Percentiles rank a stretch among this genome's conserved stretches.
Evolutionary conservation across 805 yeast genomes (phyloP).

Genomic region (Yarrowia sp.): DNA sequence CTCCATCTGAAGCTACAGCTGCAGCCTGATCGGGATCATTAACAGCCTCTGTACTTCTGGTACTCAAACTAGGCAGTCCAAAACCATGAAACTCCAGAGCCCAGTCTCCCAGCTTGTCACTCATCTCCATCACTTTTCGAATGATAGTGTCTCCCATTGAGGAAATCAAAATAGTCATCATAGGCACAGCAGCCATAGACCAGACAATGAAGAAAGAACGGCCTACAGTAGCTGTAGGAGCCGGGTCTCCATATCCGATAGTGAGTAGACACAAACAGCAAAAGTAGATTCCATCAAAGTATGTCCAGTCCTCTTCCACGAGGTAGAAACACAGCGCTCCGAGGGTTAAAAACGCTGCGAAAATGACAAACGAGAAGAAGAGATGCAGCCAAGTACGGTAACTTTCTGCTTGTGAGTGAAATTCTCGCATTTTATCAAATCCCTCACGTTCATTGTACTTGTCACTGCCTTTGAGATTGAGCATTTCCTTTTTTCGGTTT

Average conservation of each 20-base stretch:
- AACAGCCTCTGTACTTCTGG: not conserved
- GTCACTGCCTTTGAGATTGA: constrained; percentile 21
- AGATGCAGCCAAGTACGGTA: constrained; percentile 32
- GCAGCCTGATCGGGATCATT: not conserved
- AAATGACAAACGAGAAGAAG: constrained; percentile 47
- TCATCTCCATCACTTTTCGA: constrained; percentile 27
- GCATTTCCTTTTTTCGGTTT: constrained; percentile 43
- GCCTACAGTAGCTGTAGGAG: constrained; percentile 64
- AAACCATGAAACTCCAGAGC: constrained; percentile 22
- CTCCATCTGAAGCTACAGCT: not conserved
- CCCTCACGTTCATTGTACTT: constrained; percentile 41
- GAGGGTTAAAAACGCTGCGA: constrained; percentile 56
- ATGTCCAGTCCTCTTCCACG: constrained; percentile 67
- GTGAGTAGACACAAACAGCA: constrained; percentile 73
- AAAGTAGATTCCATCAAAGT: constrained; percentile 70
- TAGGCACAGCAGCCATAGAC: constrained; percentile 80
- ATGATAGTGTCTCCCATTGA: constrained; percentile 59
- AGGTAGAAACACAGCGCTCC: constrained; percentile 64
- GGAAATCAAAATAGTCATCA: constrained; percentile 81
- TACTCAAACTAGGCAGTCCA: not conserved
- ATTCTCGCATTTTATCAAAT: constrained; percentile 55
- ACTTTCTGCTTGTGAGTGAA: constrained; percentile 45
- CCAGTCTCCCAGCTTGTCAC: constrained; percentile 31
- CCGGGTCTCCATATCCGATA: constrained; percentile 79
- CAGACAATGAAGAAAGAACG: constrained; percentile 71